These are phyloP conservation scores for Trichosporon asahii DNA, from an alignment of 1,284 basidiomycete genomes.

Conservation along the genomic window DNA sequence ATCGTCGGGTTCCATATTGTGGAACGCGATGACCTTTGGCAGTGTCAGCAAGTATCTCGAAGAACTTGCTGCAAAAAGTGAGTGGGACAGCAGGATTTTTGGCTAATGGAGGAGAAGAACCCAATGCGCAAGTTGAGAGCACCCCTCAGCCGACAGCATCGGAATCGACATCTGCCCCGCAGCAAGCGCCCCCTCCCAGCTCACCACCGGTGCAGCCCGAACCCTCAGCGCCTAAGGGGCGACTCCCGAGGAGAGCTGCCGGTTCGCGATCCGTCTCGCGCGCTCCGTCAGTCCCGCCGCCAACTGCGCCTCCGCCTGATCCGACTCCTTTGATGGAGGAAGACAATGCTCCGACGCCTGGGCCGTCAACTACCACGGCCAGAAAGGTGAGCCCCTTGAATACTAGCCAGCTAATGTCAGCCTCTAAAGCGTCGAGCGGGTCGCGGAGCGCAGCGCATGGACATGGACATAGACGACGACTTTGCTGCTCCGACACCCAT, in stretches of 20 bases:
- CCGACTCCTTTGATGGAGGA: not conserved
- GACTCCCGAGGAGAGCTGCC: not conserved
- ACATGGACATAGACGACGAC: slow-evolving; percentile 24
- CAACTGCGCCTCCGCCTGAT: not conserved
- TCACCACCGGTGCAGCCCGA: not conserved
- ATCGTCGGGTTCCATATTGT: slow-evolving; percentile 31
- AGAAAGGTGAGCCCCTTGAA: slow-evolving; percentile 11
- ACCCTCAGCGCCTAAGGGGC: not conserved
- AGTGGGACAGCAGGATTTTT: not conserved
- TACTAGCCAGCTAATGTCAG: slow-evolving; percentile 18
- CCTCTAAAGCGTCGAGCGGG: slow-evolving; percentile 32
- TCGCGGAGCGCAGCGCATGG: slow-evolving; percentile 22
- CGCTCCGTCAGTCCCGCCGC: slow-evolving; percentile 4
- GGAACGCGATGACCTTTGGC: slow-evolving; percentile 30
- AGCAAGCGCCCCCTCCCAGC: not conserved
- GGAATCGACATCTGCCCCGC: not conserved
- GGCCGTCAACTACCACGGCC: not conserved
- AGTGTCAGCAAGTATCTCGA: not conserved
- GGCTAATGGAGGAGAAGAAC: not conserved
- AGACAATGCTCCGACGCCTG: not conserved
- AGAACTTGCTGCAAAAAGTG: not conserved
- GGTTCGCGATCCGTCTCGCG: not conserved
- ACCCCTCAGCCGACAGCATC: not conserved
- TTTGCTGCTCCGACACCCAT: not conserved
- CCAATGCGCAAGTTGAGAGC: not conserved